Conservation (phyloP, 2,329 filamentous ascomycete genomes). For the Acrocalymma vagum region DNA sequence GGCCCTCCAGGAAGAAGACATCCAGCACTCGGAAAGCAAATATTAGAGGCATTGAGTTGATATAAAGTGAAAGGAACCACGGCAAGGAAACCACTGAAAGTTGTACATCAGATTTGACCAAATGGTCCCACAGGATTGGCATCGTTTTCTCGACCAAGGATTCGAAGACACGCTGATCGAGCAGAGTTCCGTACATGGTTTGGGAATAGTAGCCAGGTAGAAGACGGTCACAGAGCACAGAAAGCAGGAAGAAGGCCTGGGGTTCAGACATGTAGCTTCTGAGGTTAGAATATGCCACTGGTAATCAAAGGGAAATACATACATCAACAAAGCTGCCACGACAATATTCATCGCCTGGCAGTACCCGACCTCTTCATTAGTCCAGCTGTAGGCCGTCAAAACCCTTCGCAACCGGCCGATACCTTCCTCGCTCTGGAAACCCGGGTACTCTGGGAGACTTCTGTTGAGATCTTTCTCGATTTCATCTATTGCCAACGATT, state of each 20-base stretch:
- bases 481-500: constrained; percentile 96
- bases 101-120: constrained; percentile 96
- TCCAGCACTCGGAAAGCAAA: constrained; percentile 97
- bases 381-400: constrained; percentile 97
- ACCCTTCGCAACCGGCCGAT: constrained; percentile 90
- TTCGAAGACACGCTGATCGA: constrained; percentile 98
- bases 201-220: constrained; percentile 97
- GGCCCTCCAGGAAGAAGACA: constrained; percentile 97
- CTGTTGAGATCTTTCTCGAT: constrained; percentile 98
- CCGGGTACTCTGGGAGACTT: constrained; percentile 95
- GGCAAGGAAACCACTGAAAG: constrained; percentile 95
- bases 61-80: constrained; percentile 97
- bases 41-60: constrained; percentile 98
- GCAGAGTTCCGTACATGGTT: constrained; percentile 97
- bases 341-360: constrained; percentile 99
- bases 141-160: constrained; percentile 98
- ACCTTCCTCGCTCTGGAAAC: constrained; percentile 95
- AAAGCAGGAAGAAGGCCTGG: constrained; percentile 94
- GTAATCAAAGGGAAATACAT: constrained; percentile 41
- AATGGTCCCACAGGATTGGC: constrained; percentile 97
- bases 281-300: constrained; percentile 32
- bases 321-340: constrained; percentile 93
- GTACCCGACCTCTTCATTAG: constrained; percentile 93
- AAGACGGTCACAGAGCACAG: constrained; percentile 88
- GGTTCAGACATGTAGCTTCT: constrained; percentile 89